Evolutionary conservation across 164 flowering plant genomes (phyloP).

Genomic region (Litsea cubeba): DNA sequence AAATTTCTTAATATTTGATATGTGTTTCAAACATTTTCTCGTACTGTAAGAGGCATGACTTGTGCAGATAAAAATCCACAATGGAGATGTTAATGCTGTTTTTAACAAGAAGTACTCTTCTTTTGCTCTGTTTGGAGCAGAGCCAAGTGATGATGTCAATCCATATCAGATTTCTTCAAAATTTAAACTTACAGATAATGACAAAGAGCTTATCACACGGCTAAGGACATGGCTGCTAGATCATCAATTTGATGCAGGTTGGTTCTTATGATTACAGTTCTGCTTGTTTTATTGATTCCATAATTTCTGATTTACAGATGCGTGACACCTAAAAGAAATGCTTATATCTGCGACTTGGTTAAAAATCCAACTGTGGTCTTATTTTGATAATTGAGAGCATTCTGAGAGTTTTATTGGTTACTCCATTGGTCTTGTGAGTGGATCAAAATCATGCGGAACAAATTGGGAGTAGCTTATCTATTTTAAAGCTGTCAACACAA

Average conservation of each 20-base stretch:
- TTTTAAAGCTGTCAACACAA: background rate
- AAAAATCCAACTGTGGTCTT: background rate
- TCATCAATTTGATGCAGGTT: slow-evolving; percentile 48
- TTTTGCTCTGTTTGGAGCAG: slow-evolving; percentile 64
- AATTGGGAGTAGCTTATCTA: background rate
- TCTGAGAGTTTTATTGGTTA: too few species aligned
- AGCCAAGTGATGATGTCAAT: slow-evolving; percentile 26
- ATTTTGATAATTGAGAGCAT: background rate
- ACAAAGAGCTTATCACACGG: slow-evolving; percentile 33
- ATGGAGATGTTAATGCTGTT: slow-evolving; percentile 33
- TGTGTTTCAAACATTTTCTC: background rate
- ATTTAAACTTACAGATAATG: slow-evolving; percentile 33
- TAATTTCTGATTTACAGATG: background rate
- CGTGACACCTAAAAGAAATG: background rate
- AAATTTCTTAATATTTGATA: background rate
- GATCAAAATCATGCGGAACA: background rate
- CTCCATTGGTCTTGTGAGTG: background rate
- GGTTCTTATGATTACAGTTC: background rate
- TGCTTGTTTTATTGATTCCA: too few species aligned
- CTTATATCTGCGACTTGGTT: background rate
- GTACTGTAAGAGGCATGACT: background rate
- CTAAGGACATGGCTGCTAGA: slow-evolving; percentile 45
- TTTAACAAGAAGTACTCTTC: slow-evolving; percentile 63
- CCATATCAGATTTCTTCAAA: slow-evolving; percentile 64
- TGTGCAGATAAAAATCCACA: slow-evolving; percentile 54